Evolutionary conservation across 1,284 basidiomycete species (phyloP).

Genomic region (Ganoderma boninense): DNA sequence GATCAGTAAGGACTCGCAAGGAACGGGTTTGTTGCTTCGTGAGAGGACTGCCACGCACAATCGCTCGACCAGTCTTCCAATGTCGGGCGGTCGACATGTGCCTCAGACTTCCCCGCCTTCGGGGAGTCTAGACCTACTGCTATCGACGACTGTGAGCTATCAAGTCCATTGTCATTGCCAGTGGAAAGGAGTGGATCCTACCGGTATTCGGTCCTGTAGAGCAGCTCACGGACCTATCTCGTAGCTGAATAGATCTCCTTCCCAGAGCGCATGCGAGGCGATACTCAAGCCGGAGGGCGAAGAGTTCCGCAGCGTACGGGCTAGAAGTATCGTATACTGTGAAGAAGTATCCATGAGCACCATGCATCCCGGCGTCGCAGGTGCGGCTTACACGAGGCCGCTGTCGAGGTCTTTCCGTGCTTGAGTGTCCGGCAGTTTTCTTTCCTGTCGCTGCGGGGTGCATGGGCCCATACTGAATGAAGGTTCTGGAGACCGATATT

Average conservation of each 20-base stretch:
- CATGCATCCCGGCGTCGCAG: neutral
- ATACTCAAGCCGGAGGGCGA: conserved; percentile 1
- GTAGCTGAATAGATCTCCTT: neutral
- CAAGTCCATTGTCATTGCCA: no score
- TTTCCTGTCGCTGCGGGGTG: neutral
- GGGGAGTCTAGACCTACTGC: neutral
- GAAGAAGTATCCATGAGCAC: neutral
- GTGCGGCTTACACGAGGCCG: neutral
- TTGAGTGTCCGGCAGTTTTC: neutral
- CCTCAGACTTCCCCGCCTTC: neutral
- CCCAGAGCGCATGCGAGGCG: conserved; percentile 7
- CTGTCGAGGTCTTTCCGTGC: neutral
- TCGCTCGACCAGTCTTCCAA: conserved; percentile 10
- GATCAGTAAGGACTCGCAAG: neutral
- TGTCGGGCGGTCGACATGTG: neutral
- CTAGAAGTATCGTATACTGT: conserved; percentile 2
- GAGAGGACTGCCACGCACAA: neutral
- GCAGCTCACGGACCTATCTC: neutral
- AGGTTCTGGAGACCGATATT: conserved; percentile 4
- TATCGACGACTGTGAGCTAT: neutral
- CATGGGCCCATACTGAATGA: conserved; percentile 7
- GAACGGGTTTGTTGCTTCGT: neutral
- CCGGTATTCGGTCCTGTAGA: neutral
- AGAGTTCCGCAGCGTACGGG: neutral
- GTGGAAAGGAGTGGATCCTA: neutral